Base-by-base conservation (phyloP, 2,329 filamentous ascomycete genomes). In the Hypoxylon sp. region DNA sequence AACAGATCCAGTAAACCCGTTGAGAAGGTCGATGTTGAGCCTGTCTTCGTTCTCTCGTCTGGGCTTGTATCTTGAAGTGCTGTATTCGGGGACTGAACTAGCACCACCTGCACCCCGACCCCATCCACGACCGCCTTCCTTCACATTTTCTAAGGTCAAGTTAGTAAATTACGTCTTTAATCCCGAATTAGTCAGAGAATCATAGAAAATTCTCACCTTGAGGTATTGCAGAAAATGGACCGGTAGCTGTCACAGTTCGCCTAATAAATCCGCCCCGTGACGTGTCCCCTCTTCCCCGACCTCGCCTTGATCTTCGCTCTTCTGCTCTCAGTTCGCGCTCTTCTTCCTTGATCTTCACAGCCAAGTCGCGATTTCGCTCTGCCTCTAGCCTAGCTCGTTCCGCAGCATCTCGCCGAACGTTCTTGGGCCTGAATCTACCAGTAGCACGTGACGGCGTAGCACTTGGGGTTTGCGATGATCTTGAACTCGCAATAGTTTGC, bases 11-110 rank as follows among this genome's bases (percentile, higher is more conserved):
- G 60, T 81, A 73, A 57, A 81, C 71, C 78, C 83, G 71, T 85
- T 85, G 52, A 89, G 84, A 62, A 83, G 82, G 72, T 89, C 87
- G 70, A 86, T 85, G 71, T 89, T 88, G 75, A 89, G 85, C 76
- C 87, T 80, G 35, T 81, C 72, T 67, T 88, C 84, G 65, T 79
- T 77, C 50, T 82, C 79, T 39, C 78, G 78, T 65, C 84, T 83
- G 44, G 79, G 81, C 31, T 71, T 73, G 62, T 82, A 82, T 65
- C 84, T 83, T 39, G 75, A 76, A 53, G 68, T 64, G 60, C 79
- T 77, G 46, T 76, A 77, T 57, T 84, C 80, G 48, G 78, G 73
- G 59, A 80, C 82, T 35, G 72, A 73, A 67, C 68, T 75, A 46
- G 75, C 76, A 35, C 71, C 53, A 9, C 66, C 68, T 42, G 65